Percentiles rank a stretch among this genome's conserved stretches.
Evolutionary conservation across 768 basidiomycete genomes (phyloP).

Genomic region (Albatrellus ellisii): DNA sequence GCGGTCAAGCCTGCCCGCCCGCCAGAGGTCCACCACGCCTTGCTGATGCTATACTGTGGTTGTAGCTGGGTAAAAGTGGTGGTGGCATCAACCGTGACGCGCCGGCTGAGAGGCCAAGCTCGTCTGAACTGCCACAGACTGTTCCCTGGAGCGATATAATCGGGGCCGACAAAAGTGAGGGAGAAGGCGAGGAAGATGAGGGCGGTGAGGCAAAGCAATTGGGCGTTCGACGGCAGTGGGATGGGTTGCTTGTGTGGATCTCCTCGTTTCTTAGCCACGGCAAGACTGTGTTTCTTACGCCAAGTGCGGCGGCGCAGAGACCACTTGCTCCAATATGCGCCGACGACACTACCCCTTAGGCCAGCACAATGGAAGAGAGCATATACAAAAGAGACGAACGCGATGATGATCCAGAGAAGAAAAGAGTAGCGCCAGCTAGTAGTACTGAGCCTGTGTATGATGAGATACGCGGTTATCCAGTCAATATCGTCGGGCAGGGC

Average conservation of each 20-base stretch:
- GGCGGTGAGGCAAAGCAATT: constrained; percentile 36
- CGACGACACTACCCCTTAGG: constrained; percentile 27
- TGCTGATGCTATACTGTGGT: constrained; percentile 47
- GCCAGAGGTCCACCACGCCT: constrained; percentile 63
- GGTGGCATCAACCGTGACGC: constrained; percentile 13
- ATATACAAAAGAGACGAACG: constrained; percentile 26
- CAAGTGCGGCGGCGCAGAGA: constrained; percentile 43
- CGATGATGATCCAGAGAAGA: constrained; percentile 44
- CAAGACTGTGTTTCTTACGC: constrained; percentile 32
- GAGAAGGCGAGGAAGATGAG: constrained; percentile 31
- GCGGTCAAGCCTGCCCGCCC: constrained; percentile 55
- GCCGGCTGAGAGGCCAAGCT: constrained; percentile 1
- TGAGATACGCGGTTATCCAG: constrained; percentile 45
- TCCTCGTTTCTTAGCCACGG: constrained; percentile 20
- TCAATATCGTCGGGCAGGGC: constrained; percentile 28
- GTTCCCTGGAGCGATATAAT: constrained; percentile 45
- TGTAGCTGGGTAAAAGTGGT: constrained; percentile 25
- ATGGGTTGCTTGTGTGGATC: constrained; percentile 28
- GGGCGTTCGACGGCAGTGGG: constrained; percentile 49
- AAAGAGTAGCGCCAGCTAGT: constrained; percentile 44
- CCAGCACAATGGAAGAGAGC: constrained; percentile 31
- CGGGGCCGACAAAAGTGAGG: constrained; percentile 46
- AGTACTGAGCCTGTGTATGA: constrained; percentile 38
- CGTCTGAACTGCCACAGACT: constrained; percentile 30
- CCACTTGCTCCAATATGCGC: constrained; percentile 48